Evolutionary conservation across 2,329 filamentous ascomycete species (phyloP), one percentile per base, ranked within the genome.

Genomic region (Paraphaeosphaeria sporulosa): DNA sequence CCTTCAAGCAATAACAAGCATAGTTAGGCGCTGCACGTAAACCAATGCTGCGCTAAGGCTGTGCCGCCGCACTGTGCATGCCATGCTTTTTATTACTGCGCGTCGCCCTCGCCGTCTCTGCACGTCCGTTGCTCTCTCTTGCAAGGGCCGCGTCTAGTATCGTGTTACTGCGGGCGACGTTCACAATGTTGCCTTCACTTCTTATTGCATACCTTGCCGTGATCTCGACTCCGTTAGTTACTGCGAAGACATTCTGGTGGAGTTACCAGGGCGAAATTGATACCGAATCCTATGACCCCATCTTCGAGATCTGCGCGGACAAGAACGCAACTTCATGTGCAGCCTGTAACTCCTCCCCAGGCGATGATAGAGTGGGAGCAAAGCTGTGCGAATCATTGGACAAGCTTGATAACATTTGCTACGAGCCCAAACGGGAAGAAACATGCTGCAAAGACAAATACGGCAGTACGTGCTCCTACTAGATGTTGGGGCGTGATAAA

Each of bases 361-460:
- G 8, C 8, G 23, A 30, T 17, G 44, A 47, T 23, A 47, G 27
- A 30, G 47, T 53, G 12, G 58, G 44, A 38, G 60, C 63, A 5
- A 59, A 58, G 50, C 27, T 30, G n/a, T 65, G 63, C 36, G 49
- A 42, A 12, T 34, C 60, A n/a, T 32, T 43, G 21, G 55, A 43
- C 32, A 34, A 52, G 42, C 42, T 44, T n/a, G 21, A n/a, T 8
- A 61, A 65, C 42, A 58, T 63, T 8, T 63, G 63, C 54, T 65
- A 61, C 36, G 61, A 66, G 49, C 64, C 64, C 3, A 38, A 57
- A 6, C 30, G 21, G n/a, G 58, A 56, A 49, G 64, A 66, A 38
- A 59, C 57, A 23, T 66, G 64, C 47, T 66, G 64, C 52, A 46
- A 59, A 27, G 64, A 64, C 25, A 15, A 34, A 7, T 63, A 58